Percentiles rank a stretch among this genome's conserved stretches.
phyloP scores from a whole-genome alignment of 169 alveolate genomes.

The Eimeria maxima region DNA sequence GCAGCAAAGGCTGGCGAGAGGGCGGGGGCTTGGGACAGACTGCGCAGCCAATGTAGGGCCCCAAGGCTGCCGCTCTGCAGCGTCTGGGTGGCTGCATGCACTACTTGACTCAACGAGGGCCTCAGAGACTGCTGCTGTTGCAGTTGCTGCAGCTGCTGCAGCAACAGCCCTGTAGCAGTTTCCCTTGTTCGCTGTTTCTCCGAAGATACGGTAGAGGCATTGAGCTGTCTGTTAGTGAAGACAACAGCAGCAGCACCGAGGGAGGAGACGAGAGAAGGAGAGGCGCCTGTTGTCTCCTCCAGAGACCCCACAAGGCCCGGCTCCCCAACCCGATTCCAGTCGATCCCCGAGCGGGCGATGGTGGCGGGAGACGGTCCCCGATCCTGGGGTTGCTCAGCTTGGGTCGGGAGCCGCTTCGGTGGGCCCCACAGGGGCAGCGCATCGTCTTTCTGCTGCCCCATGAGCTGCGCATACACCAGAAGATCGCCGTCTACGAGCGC shows the following conservation, averaged over 20 bases:
- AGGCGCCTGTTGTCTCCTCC: not conserved
- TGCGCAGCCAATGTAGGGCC: slow-evolving; percentile 29
- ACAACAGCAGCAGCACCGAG: not conserved
- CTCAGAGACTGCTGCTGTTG: slow-evolving; percentile 1
- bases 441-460: slow-evolving; percentile 15
- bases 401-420: not conserved
- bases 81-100: slow-evolving; percentile 18
- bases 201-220: not conserved
- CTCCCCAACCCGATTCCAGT: not conserved
- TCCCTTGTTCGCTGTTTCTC: not conserved
- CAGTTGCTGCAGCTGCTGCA: slow-evolving; percentile 20
- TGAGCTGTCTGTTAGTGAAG: not conserved
- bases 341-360: not conserved
- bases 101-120: not conserved
- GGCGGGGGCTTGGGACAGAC: slow-evolving; percentile 36
- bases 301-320: not conserved
- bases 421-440: slow-evolving; percentile 44
- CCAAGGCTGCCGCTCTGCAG: not conserved
- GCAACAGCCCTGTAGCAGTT: not conserved
- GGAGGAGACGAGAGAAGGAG: not conserved
- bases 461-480: slow-evolving; percentile 10
- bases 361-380: not conserved
- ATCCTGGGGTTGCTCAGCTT: not conserved
- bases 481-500: not conserved
- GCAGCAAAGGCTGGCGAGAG: slow-evolving; percentile 4